Evolutionary conservation across 1,284 basidiomycete genomes (phyloP).

Genomic region (Boletus mariae): DNA sequence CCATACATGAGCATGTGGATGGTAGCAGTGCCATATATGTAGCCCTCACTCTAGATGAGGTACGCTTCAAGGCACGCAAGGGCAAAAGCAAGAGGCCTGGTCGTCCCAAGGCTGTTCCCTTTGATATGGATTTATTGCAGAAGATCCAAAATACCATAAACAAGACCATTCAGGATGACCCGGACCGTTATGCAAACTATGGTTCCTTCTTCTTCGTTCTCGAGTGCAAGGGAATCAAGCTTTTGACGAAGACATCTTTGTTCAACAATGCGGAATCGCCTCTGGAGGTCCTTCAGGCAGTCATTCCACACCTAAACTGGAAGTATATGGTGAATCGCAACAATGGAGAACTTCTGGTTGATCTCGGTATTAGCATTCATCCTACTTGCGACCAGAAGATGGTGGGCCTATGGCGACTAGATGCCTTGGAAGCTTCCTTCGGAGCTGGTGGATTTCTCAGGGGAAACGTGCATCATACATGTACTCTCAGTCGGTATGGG

Average conservation of each 20-base stretch:
- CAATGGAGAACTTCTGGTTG: constrained; percentile 4
- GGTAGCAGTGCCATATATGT: background rate
- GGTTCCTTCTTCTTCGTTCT: constrained; percentile 18
- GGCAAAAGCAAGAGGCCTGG: background rate
- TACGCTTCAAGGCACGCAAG: constrained; percentile 2
- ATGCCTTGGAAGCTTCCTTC: constrained; percentile 8
- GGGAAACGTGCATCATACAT: constrained; percentile 7
- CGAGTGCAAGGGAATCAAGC: constrained; percentile 13
- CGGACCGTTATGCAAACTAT: background rate
- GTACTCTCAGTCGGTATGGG: constrained; percentile 7
- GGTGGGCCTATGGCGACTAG: constrained; percentile 14
- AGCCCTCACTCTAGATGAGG: constrained; percentile 1
- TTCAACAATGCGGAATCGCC: background rate
- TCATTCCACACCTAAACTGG: constrained; percentile 8
- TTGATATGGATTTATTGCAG: background rate
- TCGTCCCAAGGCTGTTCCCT: background rate
- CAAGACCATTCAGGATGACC: background rate
- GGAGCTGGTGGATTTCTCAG: background rate
- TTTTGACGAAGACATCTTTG: background rate
- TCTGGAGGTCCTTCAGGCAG: background rate
- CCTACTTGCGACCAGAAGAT: background rate
- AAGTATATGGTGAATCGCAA: constrained; percentile 1
- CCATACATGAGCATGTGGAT: background rate
- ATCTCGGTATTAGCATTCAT: constrained; percentile 2
- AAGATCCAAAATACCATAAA: background rate